phyloP scores from a whole-genome alignment of 106 monocot genomes.

The Narthecium ossifragum region DNA sequence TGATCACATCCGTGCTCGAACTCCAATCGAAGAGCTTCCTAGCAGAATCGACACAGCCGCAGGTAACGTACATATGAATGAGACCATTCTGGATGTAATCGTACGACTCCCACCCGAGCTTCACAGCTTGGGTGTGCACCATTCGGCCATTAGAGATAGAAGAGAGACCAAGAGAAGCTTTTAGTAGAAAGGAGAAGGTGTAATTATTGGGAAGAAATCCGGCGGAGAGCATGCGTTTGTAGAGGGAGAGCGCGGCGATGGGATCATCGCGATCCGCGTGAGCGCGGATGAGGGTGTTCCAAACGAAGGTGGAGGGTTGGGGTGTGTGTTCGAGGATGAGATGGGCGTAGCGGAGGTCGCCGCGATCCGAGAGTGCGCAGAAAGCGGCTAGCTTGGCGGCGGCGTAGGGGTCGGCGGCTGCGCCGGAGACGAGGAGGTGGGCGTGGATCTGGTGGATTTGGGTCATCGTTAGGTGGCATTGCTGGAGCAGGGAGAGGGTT shows the following conservation, averaged over 20 bases:
- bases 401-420: constrained; percentile 31
- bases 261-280: constrained; percentile 22
- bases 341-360: constrained; percentile 11
- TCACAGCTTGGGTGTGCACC: constrained; percentile 21
- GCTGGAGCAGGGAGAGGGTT: constrained; percentile 18
- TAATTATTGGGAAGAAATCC: constrained; percentile 35
- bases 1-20: constrained; percentile 20
- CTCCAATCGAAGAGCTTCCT: constrained; percentile 34
- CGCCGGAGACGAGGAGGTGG: constrained; percentile 31
- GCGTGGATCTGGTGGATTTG: constrained; percentile 28
- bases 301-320: constrained; percentile 22
- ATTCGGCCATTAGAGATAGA: constrained; percentile 14
- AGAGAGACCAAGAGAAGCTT: constrained; percentile 21
- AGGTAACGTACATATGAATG: constrained; percentile 33
- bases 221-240: constrained; percentile 15
- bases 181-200: constrained; percentile 57
- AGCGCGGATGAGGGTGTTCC: constrained; percentile 34
- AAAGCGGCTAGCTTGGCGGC: constrained; percentile 27
- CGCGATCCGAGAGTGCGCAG: background rate
- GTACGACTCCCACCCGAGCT: constrained; percentile 34
- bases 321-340: constrained; percentile 18
- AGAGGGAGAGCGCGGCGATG: constrained; percentile 15
- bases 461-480: constrained; percentile 1
- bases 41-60: constrained; percentile 17
- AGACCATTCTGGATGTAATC: constrained; percentile 46